Base-by-base conservation (phyloP, 1,139 yeast species). In the Pichia cactophila region DNA sequence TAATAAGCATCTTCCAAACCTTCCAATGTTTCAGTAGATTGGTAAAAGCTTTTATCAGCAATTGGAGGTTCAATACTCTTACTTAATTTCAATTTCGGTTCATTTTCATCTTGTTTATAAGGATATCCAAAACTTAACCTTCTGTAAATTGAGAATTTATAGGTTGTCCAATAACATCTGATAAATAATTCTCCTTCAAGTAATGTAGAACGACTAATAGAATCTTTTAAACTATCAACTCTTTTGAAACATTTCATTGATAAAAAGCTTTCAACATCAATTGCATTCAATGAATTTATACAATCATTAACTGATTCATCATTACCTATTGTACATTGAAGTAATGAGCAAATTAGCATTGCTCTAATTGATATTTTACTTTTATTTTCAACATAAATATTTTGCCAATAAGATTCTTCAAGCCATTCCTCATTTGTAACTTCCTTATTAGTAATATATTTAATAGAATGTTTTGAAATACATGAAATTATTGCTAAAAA, bases 131-230 rank as follows among this genome's bases (percentile, higher is more conserved):
- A 62, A 50, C 64, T 65, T 35, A 69, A 58, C 48, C 77, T 63
- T 29, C 69, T 56, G 35, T 65, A 61, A 4, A 69, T 64, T 26
- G 67, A 60, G 46, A 65, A 56, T 42, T 68, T 63, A 69, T 71
- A 74, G 38, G 69, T 67, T 26, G 66, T 67, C 80, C 80, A 76
- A 11, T 74, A 57, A 5, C 69, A 55, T 48, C 77, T 64, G 12
- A 73, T 53, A 28, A 65, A 52, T 42, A 67, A 55, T 51, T 75
- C 78, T 28, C 69, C 62, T 53, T 67, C 72, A 46, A 61, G 65
- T 26, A 59, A 29, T 10, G 53, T 54, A 71, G 76, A 46, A 70
- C 62, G 5, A 66, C 60, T 31, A 56, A 49, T 10, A 10, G 28
- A 17, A 26, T 12, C 57, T 52, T 8, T 55, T 57, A 11, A 50